Conservation (phyloP, 345 rosid species). For the Eucalyptus fibrosa region DNA sequence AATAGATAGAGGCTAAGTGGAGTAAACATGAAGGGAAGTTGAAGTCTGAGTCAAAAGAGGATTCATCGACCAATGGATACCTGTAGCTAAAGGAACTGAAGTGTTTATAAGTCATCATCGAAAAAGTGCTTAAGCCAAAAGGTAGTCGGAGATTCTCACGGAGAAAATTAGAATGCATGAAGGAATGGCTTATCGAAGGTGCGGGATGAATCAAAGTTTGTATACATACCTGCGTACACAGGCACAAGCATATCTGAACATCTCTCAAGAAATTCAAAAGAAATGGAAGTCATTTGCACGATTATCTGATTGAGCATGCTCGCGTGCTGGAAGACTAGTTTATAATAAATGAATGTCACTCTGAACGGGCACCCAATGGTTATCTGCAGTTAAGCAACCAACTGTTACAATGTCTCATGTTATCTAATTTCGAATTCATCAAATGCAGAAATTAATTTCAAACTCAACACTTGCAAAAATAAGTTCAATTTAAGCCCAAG, state of each 20-base stretch:
- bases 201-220: background rate
- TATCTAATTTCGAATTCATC: background rate
- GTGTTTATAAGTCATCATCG: background rate
- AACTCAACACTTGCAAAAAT: background rate
- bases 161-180: background rate
- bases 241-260: background rate
- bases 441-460: background rate
- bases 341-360: background rate
- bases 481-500: background rate
- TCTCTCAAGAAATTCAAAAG: background rate
- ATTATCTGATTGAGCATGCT: background rate
- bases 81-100: background rate
- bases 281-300: background rate
- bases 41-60: background rate
- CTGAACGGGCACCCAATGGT: background rate
- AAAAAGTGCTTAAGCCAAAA: background rate
- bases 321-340: background rate
- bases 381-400: background rate
- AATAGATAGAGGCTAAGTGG: background rate
- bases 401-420: background rate
- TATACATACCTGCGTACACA: background rate
- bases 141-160: background rate
- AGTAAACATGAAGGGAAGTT: background rate
- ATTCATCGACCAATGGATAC: background rate
- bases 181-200: background rate